These are phyloP conservation scores for Entomortierella lignicola DNA, from an alignment of 192 early-diverging fungal genomes.

Conservation along the genomic window DNA sequence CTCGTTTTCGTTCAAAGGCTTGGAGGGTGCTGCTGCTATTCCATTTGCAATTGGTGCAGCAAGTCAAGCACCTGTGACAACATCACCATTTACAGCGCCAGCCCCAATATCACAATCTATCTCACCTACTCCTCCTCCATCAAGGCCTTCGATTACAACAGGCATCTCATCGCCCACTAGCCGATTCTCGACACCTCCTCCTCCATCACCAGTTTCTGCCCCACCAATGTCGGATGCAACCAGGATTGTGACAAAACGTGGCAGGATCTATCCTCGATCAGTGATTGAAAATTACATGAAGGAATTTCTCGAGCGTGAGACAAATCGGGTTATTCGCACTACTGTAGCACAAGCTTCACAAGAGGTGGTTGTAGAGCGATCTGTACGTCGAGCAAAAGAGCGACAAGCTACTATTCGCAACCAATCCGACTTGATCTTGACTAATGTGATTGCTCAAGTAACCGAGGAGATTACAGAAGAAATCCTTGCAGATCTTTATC, in stretches of 20 bases:
- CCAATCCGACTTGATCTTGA: slow-evolving; percentile 6
- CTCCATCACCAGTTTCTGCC: background rate
- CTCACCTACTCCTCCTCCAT: background rate
- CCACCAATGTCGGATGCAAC: slow-evolving; percentile 29
- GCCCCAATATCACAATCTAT: background rate
- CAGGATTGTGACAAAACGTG: slow-evolving; percentile 22
- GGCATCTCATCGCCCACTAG: background rate
- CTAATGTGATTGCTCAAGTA: slow-evolving; percentile 5
- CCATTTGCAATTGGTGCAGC: background rate
- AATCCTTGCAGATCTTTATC: slow-evolving; percentile 24
- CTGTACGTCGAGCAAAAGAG: slow-evolving; percentile 19
- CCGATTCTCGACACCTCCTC: background rate
- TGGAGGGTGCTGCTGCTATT: background rate
- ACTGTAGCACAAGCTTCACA: slow-evolving; percentile 28
- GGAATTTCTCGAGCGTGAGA: slow-evolving; percentile 17
- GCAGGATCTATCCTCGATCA: slow-evolving; percentile 29
- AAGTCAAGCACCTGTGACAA: background rate
- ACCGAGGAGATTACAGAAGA: background rate
- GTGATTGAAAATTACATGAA: slow-evolving; percentile 22
- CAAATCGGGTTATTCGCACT: slow-evolving; percentile 14
- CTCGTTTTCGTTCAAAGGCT: background rate
- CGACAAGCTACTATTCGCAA: slow-evolving; percentile 11
- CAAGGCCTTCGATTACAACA: background rate
- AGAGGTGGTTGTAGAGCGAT: slow-evolving; percentile 20
- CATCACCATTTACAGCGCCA: background rate